These are phyloP conservation scores for Phytophthora megakarya DNA, from an alignment of 352 stramenopile species.

Conservation along the genomic window DNA sequence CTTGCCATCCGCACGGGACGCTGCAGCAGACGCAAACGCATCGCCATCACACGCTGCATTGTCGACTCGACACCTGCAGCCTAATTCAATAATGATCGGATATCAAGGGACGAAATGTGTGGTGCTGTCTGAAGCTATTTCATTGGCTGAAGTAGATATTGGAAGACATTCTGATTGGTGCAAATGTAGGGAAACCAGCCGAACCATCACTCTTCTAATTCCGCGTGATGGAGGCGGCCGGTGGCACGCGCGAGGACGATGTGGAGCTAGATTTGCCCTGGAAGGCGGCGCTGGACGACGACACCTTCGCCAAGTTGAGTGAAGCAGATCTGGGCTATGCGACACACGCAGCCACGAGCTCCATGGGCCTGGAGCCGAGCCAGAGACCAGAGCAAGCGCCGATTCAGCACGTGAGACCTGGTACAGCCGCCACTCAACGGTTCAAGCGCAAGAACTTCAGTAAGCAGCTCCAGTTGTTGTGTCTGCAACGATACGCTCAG, in stretches of 20 bases:
- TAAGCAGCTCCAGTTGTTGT: constrained; percentile 66
- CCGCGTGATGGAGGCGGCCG: constrained; percentile 24
- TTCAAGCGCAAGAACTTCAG: constrained; percentile 77
- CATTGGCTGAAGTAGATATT: constrained; percentile 46
- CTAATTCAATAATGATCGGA: constrained; percentile 13
- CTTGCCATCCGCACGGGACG: constrained; percentile 42
- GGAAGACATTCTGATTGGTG: no score
- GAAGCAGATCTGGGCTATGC: constrained; percentile 39
- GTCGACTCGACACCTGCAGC: constrained; percentile 3
- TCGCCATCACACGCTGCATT: constrained; percentile 57
- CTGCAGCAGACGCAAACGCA: constrained; percentile 66
- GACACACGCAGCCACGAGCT: not conserved
- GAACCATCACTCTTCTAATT: constrained; percentile 35
- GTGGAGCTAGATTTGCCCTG: constrained; percentile 52
- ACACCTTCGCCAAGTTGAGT: constrained; percentile 49
- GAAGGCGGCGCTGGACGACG: constrained; percentile 51
- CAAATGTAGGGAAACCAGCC: constrained; percentile 9
- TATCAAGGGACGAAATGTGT: not conserved
- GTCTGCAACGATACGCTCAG: constrained; percentile 62
- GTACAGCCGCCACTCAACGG: constrained; percentile 16
- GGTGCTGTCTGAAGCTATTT: no score
- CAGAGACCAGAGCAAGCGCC: constrained; percentile 17
- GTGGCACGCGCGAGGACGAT: constrained; percentile 39
- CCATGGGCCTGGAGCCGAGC: constrained; percentile 18
- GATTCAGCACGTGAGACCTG: constrained; percentile 2